Conservation (phyloP, 805 yeast species). For the Cyberlindnera xylosilytica region DNA sequence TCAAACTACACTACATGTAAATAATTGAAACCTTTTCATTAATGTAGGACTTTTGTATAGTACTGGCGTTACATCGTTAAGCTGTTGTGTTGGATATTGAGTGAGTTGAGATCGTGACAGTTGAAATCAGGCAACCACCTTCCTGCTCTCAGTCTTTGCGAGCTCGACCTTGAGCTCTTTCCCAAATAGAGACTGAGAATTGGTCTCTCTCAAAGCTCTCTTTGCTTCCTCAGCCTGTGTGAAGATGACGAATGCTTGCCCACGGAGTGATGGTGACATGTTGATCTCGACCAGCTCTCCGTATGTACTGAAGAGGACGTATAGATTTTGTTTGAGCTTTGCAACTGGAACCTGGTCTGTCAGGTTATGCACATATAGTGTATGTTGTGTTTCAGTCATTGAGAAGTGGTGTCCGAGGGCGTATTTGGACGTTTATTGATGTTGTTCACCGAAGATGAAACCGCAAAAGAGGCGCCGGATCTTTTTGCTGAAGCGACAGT, state of each 20-base stretch:
- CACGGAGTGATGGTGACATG: constrained; percentile 45
- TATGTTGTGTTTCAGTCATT: constrained; percentile 19
- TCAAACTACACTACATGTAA: constrained; percentile 4
- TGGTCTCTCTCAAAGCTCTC: constrained; percentile 45
- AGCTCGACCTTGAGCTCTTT: constrained; percentile 46
- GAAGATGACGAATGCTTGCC: constrained; percentile 65
- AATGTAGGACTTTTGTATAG: no score
- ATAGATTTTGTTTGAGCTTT: constrained; percentile 50
- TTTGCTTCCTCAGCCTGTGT: constrained; percentile 48
- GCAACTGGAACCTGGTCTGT: constrained; percentile 50
- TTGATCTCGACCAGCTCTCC: constrained; percentile 62
- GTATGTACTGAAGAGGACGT: constrained; percentile 55
- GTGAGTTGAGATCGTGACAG: no score
- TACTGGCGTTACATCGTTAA: not conserved
- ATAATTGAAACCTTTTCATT: not conserved
- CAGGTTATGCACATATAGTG: constrained; percentile 57
- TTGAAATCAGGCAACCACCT: constrained; percentile 1
- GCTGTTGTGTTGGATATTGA: no score
- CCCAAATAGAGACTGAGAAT: constrained; percentile 50
- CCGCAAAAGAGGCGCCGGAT: no score
- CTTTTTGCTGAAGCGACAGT: no score
- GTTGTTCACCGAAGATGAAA: no score
- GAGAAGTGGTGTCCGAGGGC: no score
- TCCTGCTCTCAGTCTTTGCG: constrained; percentile 33
- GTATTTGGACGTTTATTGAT: not conserved